phyloP scores from a whole-genome alignment of 176 grass and related monocot genomes.

The Echinochloa phyllopogon region DNA sequence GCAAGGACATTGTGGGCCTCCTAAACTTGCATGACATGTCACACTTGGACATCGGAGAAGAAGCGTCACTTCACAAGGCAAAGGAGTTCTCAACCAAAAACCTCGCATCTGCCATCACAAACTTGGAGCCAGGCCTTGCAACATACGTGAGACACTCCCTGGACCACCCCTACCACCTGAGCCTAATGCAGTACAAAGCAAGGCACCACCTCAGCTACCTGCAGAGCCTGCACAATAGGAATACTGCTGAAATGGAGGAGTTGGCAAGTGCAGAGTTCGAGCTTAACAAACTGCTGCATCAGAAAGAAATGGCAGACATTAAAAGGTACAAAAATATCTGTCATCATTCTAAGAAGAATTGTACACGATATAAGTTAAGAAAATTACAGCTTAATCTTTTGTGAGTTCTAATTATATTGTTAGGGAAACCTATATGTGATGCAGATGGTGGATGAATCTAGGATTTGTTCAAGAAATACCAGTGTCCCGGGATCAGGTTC shows the following conservation, averaged over 20 bases:
- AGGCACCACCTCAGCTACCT: conserved; percentile 55
- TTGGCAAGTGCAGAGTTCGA: conserved; percentile 53
- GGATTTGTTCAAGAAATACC: conserved; percentile 51
- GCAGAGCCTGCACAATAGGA: neutral
- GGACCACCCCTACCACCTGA: conserved; percentile 69
- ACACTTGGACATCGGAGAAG: conserved; percentile 57
- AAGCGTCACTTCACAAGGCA: conserved; percentile 51
- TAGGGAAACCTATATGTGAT: neutral
- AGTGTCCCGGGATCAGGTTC: conserved; percentile 42
- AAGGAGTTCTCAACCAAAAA: conserved; percentile 60
- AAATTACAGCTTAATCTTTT: neutral
- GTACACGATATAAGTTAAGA: neutral
- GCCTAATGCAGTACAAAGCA: conserved; percentile 60
- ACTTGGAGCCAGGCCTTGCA: conserved; percentile 33
- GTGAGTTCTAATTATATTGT: neutral
- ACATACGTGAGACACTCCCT: conserved; percentile 51
- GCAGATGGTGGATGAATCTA: conserved; percentile 63
- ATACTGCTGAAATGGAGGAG: conserved; percentile 44
- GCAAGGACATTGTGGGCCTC: conserved; percentile 50
- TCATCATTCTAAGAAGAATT: neutral
- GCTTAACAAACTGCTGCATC: conserved; percentile 47
- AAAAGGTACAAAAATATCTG: conserved; percentile 33
- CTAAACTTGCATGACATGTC: conserved; percentile 71
- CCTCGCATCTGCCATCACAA: conserved; percentile 1
- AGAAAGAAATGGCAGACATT: conserved; percentile 53